Percentiles rank a stretch among this genome's conserved stretches.
Evolutionary conservation across 495 filamentous ascomycete genomes (phyloP).

Genomic region (Cetradonia linearis): DNA sequence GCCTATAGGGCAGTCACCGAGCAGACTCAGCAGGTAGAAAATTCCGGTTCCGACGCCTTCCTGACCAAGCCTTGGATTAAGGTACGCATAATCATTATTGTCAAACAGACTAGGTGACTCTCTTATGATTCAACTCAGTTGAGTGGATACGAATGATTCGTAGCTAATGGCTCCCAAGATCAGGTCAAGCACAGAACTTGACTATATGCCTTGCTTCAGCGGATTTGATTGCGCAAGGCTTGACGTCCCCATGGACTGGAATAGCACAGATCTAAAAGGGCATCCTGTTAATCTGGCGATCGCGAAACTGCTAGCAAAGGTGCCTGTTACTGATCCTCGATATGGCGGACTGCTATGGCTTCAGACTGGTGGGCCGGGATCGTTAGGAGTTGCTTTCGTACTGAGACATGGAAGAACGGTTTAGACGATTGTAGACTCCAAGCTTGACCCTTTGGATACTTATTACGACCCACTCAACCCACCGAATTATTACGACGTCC

Average conservation of each 20-base stretch:
- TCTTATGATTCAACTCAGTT: neutral
- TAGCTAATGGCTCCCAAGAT: neutral
- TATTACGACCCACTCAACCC: slow-evolving; percentile 10
- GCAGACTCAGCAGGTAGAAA: neutral
- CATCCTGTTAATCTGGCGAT: slow-evolving; percentile 30
- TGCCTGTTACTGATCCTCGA: slow-evolving; percentile 31
- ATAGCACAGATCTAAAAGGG: slow-evolving; percentile 27
- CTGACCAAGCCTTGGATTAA: slow-evolving; percentile 10
- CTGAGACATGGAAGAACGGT: slow-evolving; percentile 20
- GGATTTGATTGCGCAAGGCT: slow-evolving; percentile 33
- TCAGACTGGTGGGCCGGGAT: slow-evolving; percentile 39
- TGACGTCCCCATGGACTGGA: slow-evolving; percentile 34
- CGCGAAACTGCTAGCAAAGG: slow-evolving; percentile 31
- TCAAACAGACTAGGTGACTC: too few relatives aligned
- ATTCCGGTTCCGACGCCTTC: neutral
- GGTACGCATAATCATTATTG: neutral
- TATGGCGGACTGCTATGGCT: slow-evolving; percentile 35
- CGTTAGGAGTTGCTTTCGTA: slow-evolving; percentile 31
- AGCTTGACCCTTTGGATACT: slow-evolving; percentile 14
- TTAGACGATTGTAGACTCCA: slow-evolving; percentile 33
- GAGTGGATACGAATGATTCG: neutral
- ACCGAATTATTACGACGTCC: slow-evolving; percentile 42
- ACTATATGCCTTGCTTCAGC: slow-evolving; percentile 23
- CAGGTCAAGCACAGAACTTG: slow-evolving; percentile 14
- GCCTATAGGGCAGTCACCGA: neutral